Percentiles rank a stretch among this genome's conserved stretches.
Evolutionary conservation across 2,329 filamentous ascomycete species (phyloP).

Genomic region (Diplodia seriata): DNA sequence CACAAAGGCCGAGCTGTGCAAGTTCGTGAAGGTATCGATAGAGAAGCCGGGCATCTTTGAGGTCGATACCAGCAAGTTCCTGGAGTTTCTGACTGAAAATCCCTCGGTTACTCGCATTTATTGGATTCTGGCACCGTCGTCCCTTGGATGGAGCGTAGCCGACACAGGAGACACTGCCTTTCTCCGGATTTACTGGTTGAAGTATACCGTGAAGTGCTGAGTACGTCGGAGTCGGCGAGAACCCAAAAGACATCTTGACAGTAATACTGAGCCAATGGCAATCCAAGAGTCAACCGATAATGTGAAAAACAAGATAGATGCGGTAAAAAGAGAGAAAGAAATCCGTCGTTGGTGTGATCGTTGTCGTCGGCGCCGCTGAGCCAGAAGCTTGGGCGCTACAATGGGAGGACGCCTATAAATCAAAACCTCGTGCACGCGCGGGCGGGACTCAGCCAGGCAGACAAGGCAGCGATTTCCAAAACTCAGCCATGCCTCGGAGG

Average conservation of each 20-base stretch:
- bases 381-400: neutral
- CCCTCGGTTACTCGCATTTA: neutral
- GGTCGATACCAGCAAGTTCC: neutral
- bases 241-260: neutral
- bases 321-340: neutral
- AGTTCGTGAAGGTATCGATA: neutral
- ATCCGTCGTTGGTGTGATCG: neutral
- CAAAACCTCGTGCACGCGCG: neutral
- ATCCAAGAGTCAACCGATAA: neutral
- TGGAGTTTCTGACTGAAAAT: neutral
- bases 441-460: conserved; percentile 6
- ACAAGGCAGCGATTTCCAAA: neutral
- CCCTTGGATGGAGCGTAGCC: conserved; percentile 1
- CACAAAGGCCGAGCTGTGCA: neutral
- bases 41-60: neutral
- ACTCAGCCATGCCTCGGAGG: conserved; percentile 5
- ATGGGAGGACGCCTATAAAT: neutral
- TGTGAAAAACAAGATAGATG: neutral
- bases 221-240: neutral
- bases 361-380: conserved; percentile 2
- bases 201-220: neutral
- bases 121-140: neutral
- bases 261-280: neutral
- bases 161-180: conserved; percentile 3
- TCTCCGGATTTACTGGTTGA: neutral